phyloP scores from a whole-genome alignment of 2,329 filamentous ascomycete species.

The Fusarium sp. region DNA sequence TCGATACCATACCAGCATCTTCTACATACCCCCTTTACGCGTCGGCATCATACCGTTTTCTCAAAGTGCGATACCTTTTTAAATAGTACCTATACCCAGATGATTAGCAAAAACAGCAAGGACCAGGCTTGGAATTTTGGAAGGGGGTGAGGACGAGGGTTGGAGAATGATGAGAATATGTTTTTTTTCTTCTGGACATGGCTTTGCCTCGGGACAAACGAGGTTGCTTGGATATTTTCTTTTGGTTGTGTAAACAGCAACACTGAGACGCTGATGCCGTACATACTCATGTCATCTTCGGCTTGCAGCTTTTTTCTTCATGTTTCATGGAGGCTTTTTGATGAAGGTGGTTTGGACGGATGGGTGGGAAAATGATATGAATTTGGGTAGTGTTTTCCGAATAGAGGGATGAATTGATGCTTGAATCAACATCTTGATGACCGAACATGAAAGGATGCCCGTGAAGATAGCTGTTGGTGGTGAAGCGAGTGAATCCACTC shows the following conservation, averaged over 20 bases:
- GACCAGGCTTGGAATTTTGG: slow-evolving; percentile 19
- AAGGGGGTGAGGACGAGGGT: neutral
- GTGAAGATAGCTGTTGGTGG: neutral
- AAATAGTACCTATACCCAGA: slow-evolving; percentile 68
- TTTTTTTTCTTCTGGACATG: neutral
- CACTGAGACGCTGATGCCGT: neutral
- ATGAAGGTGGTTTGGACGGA: neutral
- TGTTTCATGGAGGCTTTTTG: neutral
- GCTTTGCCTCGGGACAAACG: slow-evolving; percentile 5
- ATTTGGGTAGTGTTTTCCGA: neutral
- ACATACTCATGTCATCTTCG: neutral
- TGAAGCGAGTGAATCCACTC: neutral
- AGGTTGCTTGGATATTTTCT: slow-evolving; percentile 13
- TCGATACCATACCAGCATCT: slow-evolving; percentile 5
- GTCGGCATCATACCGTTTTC: slow-evolving; percentile 77
- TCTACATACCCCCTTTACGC: slow-evolving; percentile 44
- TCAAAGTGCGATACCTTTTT: slow-evolving; percentile 88
- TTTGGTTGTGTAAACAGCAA: neutral
- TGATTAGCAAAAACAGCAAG: slow-evolving; percentile 40
- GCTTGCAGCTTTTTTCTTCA: neutral
- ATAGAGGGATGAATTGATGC: slow-evolving; percentile 3
- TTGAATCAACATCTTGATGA: neutral
- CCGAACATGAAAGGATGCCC: no score
- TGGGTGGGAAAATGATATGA: neutral
- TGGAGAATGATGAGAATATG: slow-evolving; percentile 13